phyloP scores from a whole-genome alignment of 768 basidiomycete species.

The Lentinula sp. region DNA sequence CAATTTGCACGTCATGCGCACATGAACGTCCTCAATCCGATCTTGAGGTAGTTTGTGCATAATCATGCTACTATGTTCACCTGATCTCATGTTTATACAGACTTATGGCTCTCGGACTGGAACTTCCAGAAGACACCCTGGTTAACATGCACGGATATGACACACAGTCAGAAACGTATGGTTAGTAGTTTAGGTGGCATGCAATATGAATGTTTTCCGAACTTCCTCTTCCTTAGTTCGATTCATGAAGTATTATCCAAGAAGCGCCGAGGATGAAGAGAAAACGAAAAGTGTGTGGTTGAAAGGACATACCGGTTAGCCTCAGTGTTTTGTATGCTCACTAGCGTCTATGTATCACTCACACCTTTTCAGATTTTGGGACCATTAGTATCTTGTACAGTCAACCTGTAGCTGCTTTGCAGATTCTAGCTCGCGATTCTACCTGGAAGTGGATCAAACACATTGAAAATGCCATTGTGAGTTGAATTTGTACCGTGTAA shows the following conservation, averaged over 20 bases:
- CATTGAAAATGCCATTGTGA: slow-evolving; percentile 36
- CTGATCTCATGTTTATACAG: slow-evolving; percentile 11
- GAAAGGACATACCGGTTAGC: slow-evolving; percentile 41
- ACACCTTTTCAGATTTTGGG: slow-evolving; percentile 29
- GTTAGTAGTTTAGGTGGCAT: slow-evolving; percentile 13
- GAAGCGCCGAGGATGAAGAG: slow-evolving; percentile 33
- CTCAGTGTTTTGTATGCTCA: neutral
- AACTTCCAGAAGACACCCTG: slow-evolving; percentile 39
- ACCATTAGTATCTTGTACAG: slow-evolving; percentile 41
- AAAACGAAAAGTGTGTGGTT: slow-evolving; percentile 42
- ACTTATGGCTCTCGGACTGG: slow-evolving; percentile 36
- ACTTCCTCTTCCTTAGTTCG: slow-evolving; percentile 22
- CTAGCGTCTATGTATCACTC: neutral
- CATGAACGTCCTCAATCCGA: slow-evolving; percentile 22
- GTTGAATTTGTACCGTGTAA: neutral
- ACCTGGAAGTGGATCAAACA: slow-evolving; percentile 42
- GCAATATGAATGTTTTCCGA: neutral
- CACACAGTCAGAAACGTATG: slow-evolving; percentile 28
- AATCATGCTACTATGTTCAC: neutral
- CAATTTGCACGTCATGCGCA: slow-evolving; percentile 18
- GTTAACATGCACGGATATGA: slow-evolving; percentile 32
- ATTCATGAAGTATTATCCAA: slow-evolving; percentile 45
- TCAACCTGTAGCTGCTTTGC: slow-evolving; percentile 41
- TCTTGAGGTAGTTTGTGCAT: slow-evolving; percentile 19
- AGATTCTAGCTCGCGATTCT: slow-evolving; percentile 34